phyloP scores from a whole-genome alignment of 2,329 filamentous ascomycete species.

The Akanthomyces lecanii region DNA sequence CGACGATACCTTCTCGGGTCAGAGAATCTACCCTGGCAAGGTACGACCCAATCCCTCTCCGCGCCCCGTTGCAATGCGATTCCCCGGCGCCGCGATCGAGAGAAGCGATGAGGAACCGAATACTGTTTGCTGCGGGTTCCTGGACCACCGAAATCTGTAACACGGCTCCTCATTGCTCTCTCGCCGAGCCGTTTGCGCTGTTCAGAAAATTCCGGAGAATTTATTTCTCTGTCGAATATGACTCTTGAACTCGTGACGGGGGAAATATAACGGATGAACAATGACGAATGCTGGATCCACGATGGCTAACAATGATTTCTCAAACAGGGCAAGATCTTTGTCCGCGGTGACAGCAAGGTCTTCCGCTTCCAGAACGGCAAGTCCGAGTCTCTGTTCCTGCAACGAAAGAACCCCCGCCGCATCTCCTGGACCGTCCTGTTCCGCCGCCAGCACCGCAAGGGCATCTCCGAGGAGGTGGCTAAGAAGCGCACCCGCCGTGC shows the following conservation, averaged over 20 bases:
- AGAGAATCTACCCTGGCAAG: conserved; percentile 66
- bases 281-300: not conserved
- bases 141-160: not conserved
- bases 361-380: conserved; percentile 99
- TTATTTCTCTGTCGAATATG: not conserved
- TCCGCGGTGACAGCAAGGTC: conserved; percentile 99
- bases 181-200: not conserved
- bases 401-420: conserved; percentile 99
- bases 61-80: conserved; percentile 8
- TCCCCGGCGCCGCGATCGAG: conserved; percentile 5
- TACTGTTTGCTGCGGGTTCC: not conserved
- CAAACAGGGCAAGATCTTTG: conserved; percentile 93
- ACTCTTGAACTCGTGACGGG: not conserved
- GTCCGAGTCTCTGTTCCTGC: conserved; percentile 98
- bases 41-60: conserved; percentile 39
- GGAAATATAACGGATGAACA: not conserved
- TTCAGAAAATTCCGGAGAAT: not conserved
- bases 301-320: conserved; percentile 27
- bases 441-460: conserved; percentile 99
- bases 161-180: conserved; percentile 3
- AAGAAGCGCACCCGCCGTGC: conserved; percentile 99
- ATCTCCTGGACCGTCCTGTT: conserved; percentile 98
- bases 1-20: conserved; percentile 63
- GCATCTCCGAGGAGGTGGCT: conserved; percentile 99
- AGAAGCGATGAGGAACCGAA: conserved; percentile 11